Conservation (phyloP, 2,329 filamentous ascomycete species). For the Calonectria pseudoreteaudii region DNA sequence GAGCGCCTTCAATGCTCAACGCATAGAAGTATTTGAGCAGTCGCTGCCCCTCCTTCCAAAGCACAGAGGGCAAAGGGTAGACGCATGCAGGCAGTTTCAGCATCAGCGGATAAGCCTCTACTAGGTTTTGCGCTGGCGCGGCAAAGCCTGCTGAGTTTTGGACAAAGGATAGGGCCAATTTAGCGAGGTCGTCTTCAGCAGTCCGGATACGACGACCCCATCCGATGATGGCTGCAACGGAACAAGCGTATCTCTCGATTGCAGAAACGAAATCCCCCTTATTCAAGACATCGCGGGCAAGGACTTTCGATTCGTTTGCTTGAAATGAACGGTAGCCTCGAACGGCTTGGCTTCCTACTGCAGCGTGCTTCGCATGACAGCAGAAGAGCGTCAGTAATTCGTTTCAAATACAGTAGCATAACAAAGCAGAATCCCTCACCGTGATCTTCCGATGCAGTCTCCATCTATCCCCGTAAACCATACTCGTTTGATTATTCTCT, state of each 20-base stretch:
- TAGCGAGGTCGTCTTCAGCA: not conserved
- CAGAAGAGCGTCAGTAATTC: not conserved
- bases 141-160: not conserved
- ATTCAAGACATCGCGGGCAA: not conserved
- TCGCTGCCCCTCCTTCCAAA: not conserved
- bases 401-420: not conserved
- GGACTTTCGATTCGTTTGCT: not conserved
- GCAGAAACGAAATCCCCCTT: not conserved
- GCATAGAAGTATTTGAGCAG: not conserved
- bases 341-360: not conserved
- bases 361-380: not conserved
- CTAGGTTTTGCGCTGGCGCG: not conserved
- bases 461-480: not conserved
- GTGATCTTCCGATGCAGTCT: not conserved
- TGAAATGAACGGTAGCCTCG: not conserved
- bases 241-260: not conserved
- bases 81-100: not conserved
- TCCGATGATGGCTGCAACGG: not conserved
- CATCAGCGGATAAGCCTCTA: not conserved
- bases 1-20: not conserved
- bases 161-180: not conserved
- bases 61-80: not conserved
- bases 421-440: not conserved
- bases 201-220: not conserved
- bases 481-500: not conserved